Conservation (phyloP, 371 early-diverging fungal genomes). For the Mortierella sp. region DNA sequence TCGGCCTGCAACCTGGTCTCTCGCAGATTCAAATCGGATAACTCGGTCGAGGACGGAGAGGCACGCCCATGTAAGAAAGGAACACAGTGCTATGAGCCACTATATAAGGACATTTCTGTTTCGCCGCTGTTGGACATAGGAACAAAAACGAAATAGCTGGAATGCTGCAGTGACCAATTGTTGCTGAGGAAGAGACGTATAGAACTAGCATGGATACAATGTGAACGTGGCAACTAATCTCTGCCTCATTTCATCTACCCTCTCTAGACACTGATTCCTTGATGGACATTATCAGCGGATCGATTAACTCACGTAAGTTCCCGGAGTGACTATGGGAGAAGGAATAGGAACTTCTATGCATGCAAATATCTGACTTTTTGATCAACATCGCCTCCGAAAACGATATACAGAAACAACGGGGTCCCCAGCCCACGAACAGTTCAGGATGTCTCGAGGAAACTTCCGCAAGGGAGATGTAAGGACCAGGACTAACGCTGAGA, state of each 20-base stretch:
- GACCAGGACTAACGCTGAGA: too few species aligned
- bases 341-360: background rate
- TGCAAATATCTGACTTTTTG: background rate
- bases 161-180: too few species aligned
- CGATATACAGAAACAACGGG: conserved; percentile 17
- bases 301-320: conserved; percentile 37
- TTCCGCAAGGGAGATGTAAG: conserved; percentile 53
- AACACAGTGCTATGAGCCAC: background rate
- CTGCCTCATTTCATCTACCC: background rate
- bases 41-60: conserved; percentile 19
- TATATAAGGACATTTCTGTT: too few species aligned
- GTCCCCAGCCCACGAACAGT: conserved; percentile 13
- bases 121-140: too few species aligned
- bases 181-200: too few species aligned
- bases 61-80: conserved; percentile 25
- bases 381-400: background rate
- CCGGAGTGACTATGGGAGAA: background rate
- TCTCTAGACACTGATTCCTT: conserved; percentile 30
- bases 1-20: conserved; percentile 28
- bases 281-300: conserved; percentile 35
- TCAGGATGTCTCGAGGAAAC: conserved; percentile 36
- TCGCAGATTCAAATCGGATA: conserved; percentile 33
- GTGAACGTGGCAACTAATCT: too few species aligned
- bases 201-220: too few species aligned
- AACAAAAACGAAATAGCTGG: too few species aligned